Percentiles rank a stretch among this genome's conserved stretches.
Conservation (phyloP, 2,329 filamentous ascomycete species). For the Decorospora gaudefroyi region DNA sequence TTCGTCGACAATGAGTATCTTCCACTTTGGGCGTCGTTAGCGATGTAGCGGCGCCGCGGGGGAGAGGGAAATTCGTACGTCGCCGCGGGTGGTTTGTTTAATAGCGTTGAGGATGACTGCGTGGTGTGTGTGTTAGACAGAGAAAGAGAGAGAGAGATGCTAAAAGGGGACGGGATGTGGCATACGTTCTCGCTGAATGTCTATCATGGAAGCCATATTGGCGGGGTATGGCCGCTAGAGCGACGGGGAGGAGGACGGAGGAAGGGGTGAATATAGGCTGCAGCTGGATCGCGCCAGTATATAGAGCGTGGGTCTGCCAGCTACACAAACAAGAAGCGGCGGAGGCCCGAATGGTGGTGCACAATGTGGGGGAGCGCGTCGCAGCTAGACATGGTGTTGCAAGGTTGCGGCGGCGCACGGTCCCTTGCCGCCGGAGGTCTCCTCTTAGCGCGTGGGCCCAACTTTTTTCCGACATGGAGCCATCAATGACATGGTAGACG, state of each 20-base stretch:
- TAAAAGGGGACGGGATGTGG: no score
- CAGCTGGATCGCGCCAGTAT: not conserved
- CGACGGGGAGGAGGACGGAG: slow-evolving; percentile 4
- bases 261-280: slow-evolving; percentile 3
- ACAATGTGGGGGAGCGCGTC: slow-evolving; percentile 28
- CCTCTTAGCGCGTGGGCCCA: slow-evolving; percentile 21
- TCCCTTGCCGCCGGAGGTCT: slow-evolving; percentile 20
- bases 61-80: slow-evolving; percentile 61
- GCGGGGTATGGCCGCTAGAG: slow-evolving; percentile 39
- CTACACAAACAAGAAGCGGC: not conserved
- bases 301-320: not conserved
- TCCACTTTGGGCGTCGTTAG: slow-evolving; percentile 70
- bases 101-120: slow-evolving; percentile 75
- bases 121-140: no score
- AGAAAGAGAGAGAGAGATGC: no score
- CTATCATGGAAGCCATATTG: slow-evolving; percentile 83
- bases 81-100: slow-evolving; percentile 75
- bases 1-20: slow-evolving; percentile 89
- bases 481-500: slow-evolving; percentile 27
- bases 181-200: slow-evolving; percentile 77
- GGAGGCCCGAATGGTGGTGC: slow-evolving; percentile 13
- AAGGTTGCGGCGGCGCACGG: slow-evolving; percentile 16
- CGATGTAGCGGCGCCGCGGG: slow-evolving; percentile 20
- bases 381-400: slow-evolving; percentile 25
- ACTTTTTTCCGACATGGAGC: slow-evolving; percentile 30